Conservation (phyloP, 345 rosid genomes). For the Citrus medica region DNA sequence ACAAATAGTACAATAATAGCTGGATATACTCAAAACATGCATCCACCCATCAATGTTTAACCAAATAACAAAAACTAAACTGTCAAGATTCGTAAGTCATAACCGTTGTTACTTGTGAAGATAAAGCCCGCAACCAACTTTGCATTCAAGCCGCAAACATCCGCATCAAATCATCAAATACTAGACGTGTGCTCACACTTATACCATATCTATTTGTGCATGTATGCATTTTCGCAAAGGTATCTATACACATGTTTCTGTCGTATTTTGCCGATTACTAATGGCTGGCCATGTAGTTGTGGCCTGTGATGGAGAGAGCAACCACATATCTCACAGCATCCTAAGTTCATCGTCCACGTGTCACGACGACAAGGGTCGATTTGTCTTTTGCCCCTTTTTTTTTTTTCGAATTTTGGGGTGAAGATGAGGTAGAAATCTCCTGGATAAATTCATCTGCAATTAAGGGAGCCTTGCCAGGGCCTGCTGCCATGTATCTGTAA, state of each 20-base stretch:
- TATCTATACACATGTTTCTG: not conserved
- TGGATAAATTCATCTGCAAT: too few species aligned
- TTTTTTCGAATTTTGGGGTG: too few species aligned
- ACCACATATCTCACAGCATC: not conserved
- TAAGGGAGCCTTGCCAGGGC: too few species aligned
- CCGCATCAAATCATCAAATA: not conserved
- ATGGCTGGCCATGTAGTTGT: not conserved
- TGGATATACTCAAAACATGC: not conserved
- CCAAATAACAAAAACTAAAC: not conserved
- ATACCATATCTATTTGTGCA: too few species aligned
- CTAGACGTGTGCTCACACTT: too few species aligned
- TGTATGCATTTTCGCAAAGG: too few species aligned
- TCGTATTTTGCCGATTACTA: not conserved
- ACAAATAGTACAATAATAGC: not conserved
- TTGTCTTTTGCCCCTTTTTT: not conserved
- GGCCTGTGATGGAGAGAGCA: not conserved
- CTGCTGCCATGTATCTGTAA: too few species aligned
- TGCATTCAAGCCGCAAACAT: conserved; percentile 16
- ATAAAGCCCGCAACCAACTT: not conserved
- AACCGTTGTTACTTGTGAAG: not conserved
- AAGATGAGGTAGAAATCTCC: too few species aligned
- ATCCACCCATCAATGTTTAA: not conserved
- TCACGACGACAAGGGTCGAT: not conserved
- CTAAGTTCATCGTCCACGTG: not conserved
- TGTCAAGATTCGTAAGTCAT: conserved; percentile 8